Evolutionary conservation across 2,329 filamentous ascomycete genomes (phyloP).

Genomic region (Sarocladiaceae sp.): DNA sequence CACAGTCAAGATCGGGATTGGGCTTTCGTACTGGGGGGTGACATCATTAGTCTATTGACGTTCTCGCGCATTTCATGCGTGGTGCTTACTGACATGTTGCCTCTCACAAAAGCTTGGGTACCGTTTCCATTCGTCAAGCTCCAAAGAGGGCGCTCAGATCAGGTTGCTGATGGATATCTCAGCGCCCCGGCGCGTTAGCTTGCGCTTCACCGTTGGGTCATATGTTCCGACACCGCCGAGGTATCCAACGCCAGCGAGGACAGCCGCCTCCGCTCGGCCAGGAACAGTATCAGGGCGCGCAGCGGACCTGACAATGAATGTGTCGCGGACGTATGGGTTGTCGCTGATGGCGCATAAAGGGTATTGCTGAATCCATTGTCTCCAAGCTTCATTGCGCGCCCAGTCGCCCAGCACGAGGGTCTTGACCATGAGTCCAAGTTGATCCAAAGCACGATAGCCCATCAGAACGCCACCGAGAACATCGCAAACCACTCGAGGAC

Average conservation of each 20-base stretch:
- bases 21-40: background rate
- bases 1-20: background rate
- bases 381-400: conserved; percentile 18
- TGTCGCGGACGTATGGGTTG: background rate
- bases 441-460: conserved; percentile 17
- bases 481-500: conserved; percentile 5
- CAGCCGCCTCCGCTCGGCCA: background rate
- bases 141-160: background rate
- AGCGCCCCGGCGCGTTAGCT: background rate
- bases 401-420: background rate
- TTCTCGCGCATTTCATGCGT: too few species aligned
- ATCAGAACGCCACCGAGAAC: conserved; percentile 14
- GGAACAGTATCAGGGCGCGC: background rate
- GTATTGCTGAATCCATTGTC: conserved; percentile 22
- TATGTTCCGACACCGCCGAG: conserved; percentile 19
- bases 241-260: conserved; percentile 20
- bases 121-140: background rate
- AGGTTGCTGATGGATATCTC: background rate
- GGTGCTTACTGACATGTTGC: too few species aligned
- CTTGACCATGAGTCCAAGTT: background rate
- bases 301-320: conserved; percentile 1
- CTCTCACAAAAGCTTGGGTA: too few species aligned
- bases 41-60: background rate
- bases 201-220: conserved; percentile 3
- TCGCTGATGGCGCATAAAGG: conserved; percentile 11